Conservation (phyloP, 1,139 yeast species). For the Debaryomyces robertsiae region DNA sequence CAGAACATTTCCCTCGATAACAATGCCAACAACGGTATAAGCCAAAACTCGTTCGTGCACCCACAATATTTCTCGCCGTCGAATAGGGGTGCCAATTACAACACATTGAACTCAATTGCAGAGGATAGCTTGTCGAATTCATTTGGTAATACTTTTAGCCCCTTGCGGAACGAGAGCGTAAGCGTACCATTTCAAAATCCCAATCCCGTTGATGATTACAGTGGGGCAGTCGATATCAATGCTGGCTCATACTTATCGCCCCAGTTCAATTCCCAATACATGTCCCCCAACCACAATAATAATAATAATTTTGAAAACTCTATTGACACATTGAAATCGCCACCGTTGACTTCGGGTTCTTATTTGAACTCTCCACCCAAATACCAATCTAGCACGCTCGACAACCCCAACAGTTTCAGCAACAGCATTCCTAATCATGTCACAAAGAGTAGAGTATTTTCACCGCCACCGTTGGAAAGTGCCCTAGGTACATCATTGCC, state of each 20-base stretch:
- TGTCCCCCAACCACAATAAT: slow-evolving; percentile 27
- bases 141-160: slow-evolving; percentile 28
- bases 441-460: slow-evolving; percentile 13
- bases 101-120: slow-evolving; percentile 36
- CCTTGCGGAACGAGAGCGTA: slow-evolving; percentile 40
- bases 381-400: slow-evolving; percentile 11
- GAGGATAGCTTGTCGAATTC: slow-evolving; percentile 27
- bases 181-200: slow-evolving; percentile 26
- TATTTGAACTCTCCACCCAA: slow-evolving; percentile 44
- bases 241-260: slow-evolving; percentile 32
- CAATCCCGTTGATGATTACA: slow-evolving; percentile 18
- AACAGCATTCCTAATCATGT: slow-evolving; percentile 29
- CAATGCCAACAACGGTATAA: slow-evolving; percentile 18
- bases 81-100: slow-evolving; percentile 25
- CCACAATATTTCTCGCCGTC: slow-evolving; percentile 50
- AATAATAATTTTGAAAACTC: slow-evolving; percentile 23
- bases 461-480: slow-evolving; percentile 10
- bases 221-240: slow-evolving; percentile 19
- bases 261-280: slow-evolving; percentile 26
- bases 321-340: slow-evolving; percentile 34
- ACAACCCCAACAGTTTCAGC: slow-evolving; percentile 15
- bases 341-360: slow-evolving; percentile 26
- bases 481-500: slow-evolving; percentile 34
- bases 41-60: slow-evolving; percentile 29
- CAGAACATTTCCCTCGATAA: slow-evolving; percentile 17